Conservation (phyloP, 164 flowering plant genomes). For the Aristolochia fimbriata region DNA sequence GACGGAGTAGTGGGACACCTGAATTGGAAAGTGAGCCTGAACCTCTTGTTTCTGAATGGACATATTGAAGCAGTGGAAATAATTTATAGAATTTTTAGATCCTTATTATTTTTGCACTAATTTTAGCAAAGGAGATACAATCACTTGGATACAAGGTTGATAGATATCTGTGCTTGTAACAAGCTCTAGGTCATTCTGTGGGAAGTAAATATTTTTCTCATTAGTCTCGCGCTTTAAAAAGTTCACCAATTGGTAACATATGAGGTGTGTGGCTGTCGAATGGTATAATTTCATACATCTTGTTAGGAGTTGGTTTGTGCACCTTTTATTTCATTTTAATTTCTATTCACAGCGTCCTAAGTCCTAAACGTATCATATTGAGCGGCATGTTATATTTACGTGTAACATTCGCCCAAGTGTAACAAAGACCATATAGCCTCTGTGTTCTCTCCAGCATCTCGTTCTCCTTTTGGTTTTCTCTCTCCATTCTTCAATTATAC, state of each 20-base stretch:
- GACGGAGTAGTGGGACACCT: neutral
- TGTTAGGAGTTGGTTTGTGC: neutral
- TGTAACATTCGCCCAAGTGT: too few species aligned
- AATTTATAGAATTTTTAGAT: neutral
- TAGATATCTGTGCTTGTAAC: neutral
- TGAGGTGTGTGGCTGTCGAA: too few species aligned
- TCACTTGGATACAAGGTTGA: neutral
- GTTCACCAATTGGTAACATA: neutral
- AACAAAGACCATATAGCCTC: too few species aligned
- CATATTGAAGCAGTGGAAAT: neutral
- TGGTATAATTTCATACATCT: too few species aligned
- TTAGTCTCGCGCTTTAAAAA: neutral
- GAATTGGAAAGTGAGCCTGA: conserved; percentile 2
- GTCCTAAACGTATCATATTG: too few species aligned
- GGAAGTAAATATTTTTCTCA: neutral
- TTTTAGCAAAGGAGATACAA: neutral
- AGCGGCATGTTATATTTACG: too few species aligned
- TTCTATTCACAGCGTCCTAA: too few species aligned
- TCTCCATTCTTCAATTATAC: too few species aligned
- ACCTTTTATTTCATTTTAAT: too few species aligned
- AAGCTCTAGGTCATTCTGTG: neutral
- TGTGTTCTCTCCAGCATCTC: too few species aligned
- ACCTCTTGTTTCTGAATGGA: conserved; percentile 5
- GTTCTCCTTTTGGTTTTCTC: too few species aligned
- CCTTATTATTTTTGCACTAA: neutral